A percentile compares a stretch with the other conserved stretches of the same genome.
Evolutionary conservation across 106 monocot species (phyloP).

Genomic region (Platanthera guangdongensis): DNA sequence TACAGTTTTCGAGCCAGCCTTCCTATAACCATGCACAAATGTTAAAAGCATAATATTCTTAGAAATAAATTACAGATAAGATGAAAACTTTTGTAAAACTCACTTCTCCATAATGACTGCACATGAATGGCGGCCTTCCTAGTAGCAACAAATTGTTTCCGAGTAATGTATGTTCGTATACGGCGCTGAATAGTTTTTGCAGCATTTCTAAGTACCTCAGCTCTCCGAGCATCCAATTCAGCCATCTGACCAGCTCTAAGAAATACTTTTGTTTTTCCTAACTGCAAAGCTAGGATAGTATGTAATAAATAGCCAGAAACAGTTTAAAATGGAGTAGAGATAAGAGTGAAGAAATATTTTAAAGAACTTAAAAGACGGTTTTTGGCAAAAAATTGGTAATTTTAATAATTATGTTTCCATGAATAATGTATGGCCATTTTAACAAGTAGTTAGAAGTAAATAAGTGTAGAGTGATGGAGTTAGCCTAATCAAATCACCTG

Average conservation of each 20-base stretch:
- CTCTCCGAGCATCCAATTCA: conserved; percentile 85
- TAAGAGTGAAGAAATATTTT: not conserved
- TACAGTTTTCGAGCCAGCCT: conserved; percentile 72
- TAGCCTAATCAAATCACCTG: conserved; percentile 45
- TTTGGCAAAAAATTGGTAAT: not conserved
- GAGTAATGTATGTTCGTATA: conserved; percentile 75
- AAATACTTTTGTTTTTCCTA: conserved; percentile 95
- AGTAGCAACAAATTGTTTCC: conserved; percentile 61
- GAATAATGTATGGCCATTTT: not conserved
- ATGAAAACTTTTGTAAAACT: conserved; percentile 2
- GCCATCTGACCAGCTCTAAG: conserved; percentile 99
- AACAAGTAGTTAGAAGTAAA: conserved; percentile 1
- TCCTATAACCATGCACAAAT: conserved; percentile 39
- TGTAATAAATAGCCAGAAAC: conserved; percentile 12
- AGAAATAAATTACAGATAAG: not conserved
- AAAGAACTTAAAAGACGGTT: not conserved
- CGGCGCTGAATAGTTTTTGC: conserved; percentile 83
- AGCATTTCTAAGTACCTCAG: conserved; percentile 73
- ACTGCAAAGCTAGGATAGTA: conserved; percentile 36
- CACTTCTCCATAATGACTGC: conserved; percentile 88
- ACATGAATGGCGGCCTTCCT: conserved; percentile 58
- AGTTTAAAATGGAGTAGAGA: not conserved
- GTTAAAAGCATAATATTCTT: conserved; percentile 4
- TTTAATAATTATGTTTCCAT: not conserved
- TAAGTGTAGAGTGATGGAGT: not conserved